Evolutionary conservation across 1,284 basidiomycete genomes (phyloP).

Genomic region (Chalciporus sp.): DNA sequence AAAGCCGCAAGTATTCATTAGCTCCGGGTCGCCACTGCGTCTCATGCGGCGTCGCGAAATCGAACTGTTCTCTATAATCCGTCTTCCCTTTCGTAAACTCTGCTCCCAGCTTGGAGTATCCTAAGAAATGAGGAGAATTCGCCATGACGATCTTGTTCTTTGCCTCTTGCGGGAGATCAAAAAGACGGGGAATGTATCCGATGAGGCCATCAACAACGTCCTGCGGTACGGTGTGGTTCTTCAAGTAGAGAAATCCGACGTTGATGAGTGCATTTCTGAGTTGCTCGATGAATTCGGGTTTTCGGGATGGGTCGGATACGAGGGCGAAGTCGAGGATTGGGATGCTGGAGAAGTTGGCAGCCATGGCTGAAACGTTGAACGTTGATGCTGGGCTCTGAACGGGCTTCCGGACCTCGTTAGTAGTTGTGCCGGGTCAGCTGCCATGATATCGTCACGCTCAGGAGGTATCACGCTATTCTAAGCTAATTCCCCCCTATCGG

Average conservation of each 20-base stretch:
- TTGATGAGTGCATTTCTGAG: slow-evolving; percentile 54
- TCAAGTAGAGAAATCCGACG: slow-evolving; percentile 57
- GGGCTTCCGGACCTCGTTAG: neutral
- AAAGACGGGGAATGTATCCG: slow-evolving; percentile 38
- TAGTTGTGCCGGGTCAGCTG: slow-evolving; percentile 9
- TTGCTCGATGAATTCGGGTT: slow-evolving; percentile 46
- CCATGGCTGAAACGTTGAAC: slow-evolving; percentile 17
- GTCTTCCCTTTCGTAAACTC: slow-evolving; percentile 41
- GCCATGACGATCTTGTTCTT: slow-evolving; percentile 41
- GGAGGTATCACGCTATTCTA: slow-evolving; percentile 23
- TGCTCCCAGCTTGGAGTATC: slow-evolving; percentile 39
- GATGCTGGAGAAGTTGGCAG: slow-evolving; percentile 34
- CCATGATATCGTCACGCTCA: slow-evolving; percentile 14
- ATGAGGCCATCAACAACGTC: slow-evolving; percentile 33
- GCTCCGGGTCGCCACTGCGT: slow-evolving; percentile 39
- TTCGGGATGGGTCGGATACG: slow-evolving; percentile 22
- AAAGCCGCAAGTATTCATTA: slow-evolving; percentile 41
- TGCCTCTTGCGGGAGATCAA: slow-evolving; percentile 38
- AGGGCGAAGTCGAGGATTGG: slow-evolving; percentile 37
- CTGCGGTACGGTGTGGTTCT: slow-evolving; percentile 45
- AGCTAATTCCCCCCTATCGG: neutral
- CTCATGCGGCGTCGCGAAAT: slow-evolving; percentile 41
- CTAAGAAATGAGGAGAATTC: slow-evolving; percentile 44
- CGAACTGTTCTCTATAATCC: slow-evolving; percentile 44
- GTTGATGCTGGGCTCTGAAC: neutral